Base-by-base conservation (phyloP, 768 basidiomycete genomes). In the Phaeotremella fagi region DNA sequence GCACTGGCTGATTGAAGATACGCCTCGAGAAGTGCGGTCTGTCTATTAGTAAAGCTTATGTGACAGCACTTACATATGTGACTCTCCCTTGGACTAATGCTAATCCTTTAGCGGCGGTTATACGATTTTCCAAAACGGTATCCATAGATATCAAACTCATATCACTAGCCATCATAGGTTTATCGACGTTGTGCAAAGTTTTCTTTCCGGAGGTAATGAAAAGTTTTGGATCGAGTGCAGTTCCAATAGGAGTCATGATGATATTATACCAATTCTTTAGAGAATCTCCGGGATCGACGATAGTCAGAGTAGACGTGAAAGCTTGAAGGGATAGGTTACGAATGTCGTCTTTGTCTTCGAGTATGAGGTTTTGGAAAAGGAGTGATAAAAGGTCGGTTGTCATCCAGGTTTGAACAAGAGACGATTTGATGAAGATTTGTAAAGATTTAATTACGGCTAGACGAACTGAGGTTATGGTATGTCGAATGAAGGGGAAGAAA, bases 401-500 rank as follows among this genome's bases (percentile, higher is more conserved):
- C 59, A 94, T 81, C 95, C 95, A 98, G 48, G 85, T 84, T 62
- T 80, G 79, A 2, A 54, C 56, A 6, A 86, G 81, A 37, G 92
- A 80, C 0, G 83, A 81, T 22, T 79, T 77, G 81, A 95, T 86
- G 75, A 98, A 92, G 6, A 86, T 85, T 50, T 84, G 80, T 9
- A 98, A 77, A 0, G 91, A 91, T 55, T 88, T 85, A 41, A 92
- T 87, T 2, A 98, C 92, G 2, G 95, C 86, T 14, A 92, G 80
- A 6, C 95, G 88, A 50, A 99, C 95, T 55, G 85, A 86, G 1
- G 87, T 76, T 64, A 99, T 98, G 0, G 94, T 92, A 73, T 99
- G 95, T 16, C 95, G 88, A 77, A 97, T 92, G 80, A 94, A 97
- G 3, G 94, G 89, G 76, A 90, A 98, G 4, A 94, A 77, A 87